Base-by-base conservation (phyloP, 257 asterid species). In the Scutellaria minor region DNA sequence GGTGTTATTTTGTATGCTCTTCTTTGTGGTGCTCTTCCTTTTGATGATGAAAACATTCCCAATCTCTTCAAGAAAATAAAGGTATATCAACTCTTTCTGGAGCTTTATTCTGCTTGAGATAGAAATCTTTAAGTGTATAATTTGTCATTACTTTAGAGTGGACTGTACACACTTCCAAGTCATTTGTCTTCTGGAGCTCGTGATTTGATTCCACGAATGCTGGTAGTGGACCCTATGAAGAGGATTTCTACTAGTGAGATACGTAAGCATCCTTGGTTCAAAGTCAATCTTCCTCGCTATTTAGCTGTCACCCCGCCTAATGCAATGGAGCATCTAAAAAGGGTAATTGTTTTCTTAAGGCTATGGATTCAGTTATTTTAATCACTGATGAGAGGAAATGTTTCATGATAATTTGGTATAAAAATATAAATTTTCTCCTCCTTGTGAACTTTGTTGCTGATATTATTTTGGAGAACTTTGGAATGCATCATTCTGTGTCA, bases 1-100 rank as follows among this genome's bases (percentile, higher is more conserved):
- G 98, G 98, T 54, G 96, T 94, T 70, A 94, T 91, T 78, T 79
- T 94, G 69, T 94, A 94, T 78, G 98, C 97, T 70, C 95, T 94
- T 84, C 95, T 94, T 60, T 94, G 98, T 74, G 98, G 97, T 51
- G 81, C 96, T 45, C 96, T 94, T 78, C 98, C 98, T 75, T 94
- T 94, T 71, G 98, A 91, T 46, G 98, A 94, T 79, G 98, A 91
- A 77, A 94, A 94, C 67, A 91, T 94, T 35, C 98, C 98, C 57
- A 91, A 86, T 80, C 97, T 91, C 72, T 91, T 94, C 89, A 89
- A 89, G 83, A 94, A 94, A 84, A 94, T 94, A 76, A 94, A 94
- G 97, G 98, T 91, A 75, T 56, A 46, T 41, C n/a, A 24, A 66
- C 31, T 73, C 63, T 14, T 69, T 71, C 57, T 76, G 67, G 41